phyloP scores from a whole-genome alignment of 352 stramenopile species.

The Aphanomyces cochlioides region DNA sequence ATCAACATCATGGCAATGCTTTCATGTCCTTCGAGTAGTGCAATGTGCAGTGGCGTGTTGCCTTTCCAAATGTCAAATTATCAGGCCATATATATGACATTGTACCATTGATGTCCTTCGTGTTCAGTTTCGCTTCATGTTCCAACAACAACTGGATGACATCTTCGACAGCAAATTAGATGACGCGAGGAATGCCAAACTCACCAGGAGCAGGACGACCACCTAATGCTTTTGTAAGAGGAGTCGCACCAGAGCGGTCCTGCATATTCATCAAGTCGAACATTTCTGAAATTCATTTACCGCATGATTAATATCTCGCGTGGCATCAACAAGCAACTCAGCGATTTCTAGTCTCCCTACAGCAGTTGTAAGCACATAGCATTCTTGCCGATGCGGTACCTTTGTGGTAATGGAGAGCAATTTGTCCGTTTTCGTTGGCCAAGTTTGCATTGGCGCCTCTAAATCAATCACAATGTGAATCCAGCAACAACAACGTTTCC shows the following conservation, averaged over 20 bases:
- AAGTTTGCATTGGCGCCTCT: constrained; percentile 64
- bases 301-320: constrained; percentile 54
- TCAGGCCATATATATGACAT: neutral
- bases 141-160: constrained; percentile 62
- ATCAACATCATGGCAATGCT: constrained; percentile 57
- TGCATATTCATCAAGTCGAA: constrained; percentile 24
- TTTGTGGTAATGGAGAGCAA: constrained; percentile 72
- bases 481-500: constrained; percentile 23
- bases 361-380: constrained; percentile 1
- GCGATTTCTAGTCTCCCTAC: constrained; percentile 58
- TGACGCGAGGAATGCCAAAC: neutral
- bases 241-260: constrained; percentile 61
- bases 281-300: constrained; percentile 34
- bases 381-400: constrained; percentile 32
- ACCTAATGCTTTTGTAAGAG: constrained; percentile 56
- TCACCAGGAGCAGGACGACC: constrained; percentile 53
- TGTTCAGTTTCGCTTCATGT: constrained; percentile 52
- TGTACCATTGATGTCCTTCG: constrained; percentile 45
- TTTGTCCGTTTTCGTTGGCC: constrained; percentile 65
- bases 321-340: constrained; percentile 66
- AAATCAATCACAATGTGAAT: constrained; percentile 5
- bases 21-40: constrained; percentile 59
- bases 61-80: constrained; percentile 33
- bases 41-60: constrained; percentile 68
- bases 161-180: constrained; percentile 34